A percentile compares a stretch with the other conserved stretches of the same genome.
Evolutionary conservation across 805 yeast genomes (phyloP).

Genomic region (Lipomyces kockii): DNA sequence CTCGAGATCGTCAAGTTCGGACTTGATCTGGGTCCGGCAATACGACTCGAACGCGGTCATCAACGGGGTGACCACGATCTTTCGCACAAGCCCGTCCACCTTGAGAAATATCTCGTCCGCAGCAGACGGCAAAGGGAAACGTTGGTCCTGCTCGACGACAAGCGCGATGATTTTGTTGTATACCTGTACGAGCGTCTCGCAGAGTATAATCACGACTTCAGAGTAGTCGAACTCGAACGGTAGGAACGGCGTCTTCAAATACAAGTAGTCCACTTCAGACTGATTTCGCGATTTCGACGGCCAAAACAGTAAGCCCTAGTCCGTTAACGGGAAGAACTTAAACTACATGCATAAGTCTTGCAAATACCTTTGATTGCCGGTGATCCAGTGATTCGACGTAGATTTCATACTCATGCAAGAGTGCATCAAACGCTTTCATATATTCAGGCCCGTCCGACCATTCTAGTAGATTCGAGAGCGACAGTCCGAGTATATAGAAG

Average conservation of each 20-base stretch:
- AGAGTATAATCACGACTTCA: slow-evolving; percentile 4
- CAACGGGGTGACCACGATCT: slow-evolving; percentile 11
- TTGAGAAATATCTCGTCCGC: slow-evolving; percentile 1
- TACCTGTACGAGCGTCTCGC: slow-evolving; percentile 1
- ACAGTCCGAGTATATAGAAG: slow-evolving; percentile 5
- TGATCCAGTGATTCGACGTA: slow-evolving; percentile 2
- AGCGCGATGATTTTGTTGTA: not conserved
- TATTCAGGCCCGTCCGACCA: not conserved
- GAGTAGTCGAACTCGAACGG: slow-evolving; percentile 13
- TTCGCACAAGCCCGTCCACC: not conserved
- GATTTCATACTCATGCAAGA: slow-evolving; percentile 13
- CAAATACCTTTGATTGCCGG: not conserved
- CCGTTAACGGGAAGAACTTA: not conserved
- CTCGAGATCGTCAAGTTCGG: not conserved
- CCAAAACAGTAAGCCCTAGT: not conserved
- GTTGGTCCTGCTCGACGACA: not conserved
- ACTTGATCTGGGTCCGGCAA: not conserved
- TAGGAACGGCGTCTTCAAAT: slow-evolving; percentile 3
- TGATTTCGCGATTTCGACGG: slow-evolving; percentile 3
- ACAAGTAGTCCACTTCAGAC: not conserved
- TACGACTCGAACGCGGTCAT: slow-evolving; percentile 5
- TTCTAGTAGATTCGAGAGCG: slow-evolving; percentile 7
- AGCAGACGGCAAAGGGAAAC: not conserved
- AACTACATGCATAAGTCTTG: not conserved
- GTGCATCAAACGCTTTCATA: not conserved